Conservation (phyloP, 768 basidiomycete species). For the Russula griseocarnosa region DNA sequence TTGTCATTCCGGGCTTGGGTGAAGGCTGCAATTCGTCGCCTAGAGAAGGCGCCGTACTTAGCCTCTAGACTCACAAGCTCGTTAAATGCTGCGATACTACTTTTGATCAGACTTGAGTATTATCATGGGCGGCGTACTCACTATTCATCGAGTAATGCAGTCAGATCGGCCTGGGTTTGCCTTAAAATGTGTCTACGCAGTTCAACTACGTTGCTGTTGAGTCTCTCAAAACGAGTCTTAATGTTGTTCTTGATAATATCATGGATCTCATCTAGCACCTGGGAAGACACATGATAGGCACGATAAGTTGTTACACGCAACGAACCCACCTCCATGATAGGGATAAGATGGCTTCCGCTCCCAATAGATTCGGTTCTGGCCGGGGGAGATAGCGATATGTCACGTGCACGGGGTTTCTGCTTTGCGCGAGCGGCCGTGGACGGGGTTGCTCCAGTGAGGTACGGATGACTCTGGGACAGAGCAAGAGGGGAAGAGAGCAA, state of each 20-base stretch:
- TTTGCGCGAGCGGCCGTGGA: background rate
- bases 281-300: background rate
- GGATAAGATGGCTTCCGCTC: background rate
- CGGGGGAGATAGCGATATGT: background rate
- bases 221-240: conserved; percentile 21
- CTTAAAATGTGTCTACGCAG: conserved; percentile 22
- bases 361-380: background rate
- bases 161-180: conserved; percentile 21
- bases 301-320: background rate
- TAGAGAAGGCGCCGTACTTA: conserved; percentile 20
- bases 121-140: background rate
- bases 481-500: background rate
- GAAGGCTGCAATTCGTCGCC: conserved; percentile 15
- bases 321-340: conserved; percentile 15
- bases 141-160: conserved; percentile 23
- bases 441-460: background rate
- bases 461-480: background rate
- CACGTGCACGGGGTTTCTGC: background rate
- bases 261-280: conserved; percentile 26
- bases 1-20: conserved; percentile 7
- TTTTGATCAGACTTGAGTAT: conserved; percentile 8
- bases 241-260: conserved; percentile 19
- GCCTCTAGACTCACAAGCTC: conserved; percentile 20
- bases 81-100: conserved; percentile 20
- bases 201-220: conserved; percentile 10